phyloP scores from a whole-genome alignment of 2,329 filamentous ascomycete genomes.

The Xylariaceae sp. region DNA sequence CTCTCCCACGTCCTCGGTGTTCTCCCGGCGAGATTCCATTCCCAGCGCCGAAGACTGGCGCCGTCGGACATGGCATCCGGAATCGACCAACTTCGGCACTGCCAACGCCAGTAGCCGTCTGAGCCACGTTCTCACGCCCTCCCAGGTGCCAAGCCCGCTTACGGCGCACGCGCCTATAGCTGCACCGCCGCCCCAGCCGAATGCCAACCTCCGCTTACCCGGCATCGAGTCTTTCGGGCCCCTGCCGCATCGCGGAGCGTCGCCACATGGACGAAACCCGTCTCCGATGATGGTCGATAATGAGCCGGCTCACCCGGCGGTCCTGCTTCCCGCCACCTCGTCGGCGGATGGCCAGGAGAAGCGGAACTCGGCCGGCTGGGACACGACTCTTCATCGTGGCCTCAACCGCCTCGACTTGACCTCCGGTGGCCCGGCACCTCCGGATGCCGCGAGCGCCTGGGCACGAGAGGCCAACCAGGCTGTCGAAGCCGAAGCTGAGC shows the following conservation, averaged over 20 bases:
- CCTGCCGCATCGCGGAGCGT: conserved; percentile 53
- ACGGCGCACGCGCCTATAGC: conserved; percentile 43
- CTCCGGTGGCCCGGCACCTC: conserved; percentile 36
- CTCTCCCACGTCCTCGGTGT: conserved; percentile 58
- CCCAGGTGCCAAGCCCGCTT: conserved; percentile 44
- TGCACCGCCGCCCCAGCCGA: conserved; percentile 38
- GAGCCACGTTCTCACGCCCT: conserved; percentile 67
- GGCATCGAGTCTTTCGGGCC: conserved; percentile 91
- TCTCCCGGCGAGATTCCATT: conserved; percentile 59
- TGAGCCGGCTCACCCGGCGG: conserved; percentile 31
- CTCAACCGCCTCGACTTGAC: conserved; percentile 61
- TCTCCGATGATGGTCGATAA: conserved; percentile 74
- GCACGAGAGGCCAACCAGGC: conserved; percentile 49
- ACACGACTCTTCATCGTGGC: conserved; percentile 57
- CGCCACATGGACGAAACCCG: conserved; percentile 55
- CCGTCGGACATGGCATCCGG: conserved; percentile 85
- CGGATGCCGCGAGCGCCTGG: conserved; percentile 48
- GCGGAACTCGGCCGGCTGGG: conserved; percentile 51
- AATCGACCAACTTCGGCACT: conserved; percentile 56
- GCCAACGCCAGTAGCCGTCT: conserved; percentile 61
- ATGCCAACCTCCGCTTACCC: conserved; percentile 62
- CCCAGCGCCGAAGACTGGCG: conserved; percentile 66
- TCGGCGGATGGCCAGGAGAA: conserved; percentile 36
- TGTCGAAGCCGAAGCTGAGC: conserved; percentile 47
- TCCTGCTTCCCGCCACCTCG: conserved; percentile 24